These are phyloP conservation scores for Aspergillus vadensis DNA, from an alignment of 2,329 filamentous ascomycete species.

Conservation along the genomic window DNA sequence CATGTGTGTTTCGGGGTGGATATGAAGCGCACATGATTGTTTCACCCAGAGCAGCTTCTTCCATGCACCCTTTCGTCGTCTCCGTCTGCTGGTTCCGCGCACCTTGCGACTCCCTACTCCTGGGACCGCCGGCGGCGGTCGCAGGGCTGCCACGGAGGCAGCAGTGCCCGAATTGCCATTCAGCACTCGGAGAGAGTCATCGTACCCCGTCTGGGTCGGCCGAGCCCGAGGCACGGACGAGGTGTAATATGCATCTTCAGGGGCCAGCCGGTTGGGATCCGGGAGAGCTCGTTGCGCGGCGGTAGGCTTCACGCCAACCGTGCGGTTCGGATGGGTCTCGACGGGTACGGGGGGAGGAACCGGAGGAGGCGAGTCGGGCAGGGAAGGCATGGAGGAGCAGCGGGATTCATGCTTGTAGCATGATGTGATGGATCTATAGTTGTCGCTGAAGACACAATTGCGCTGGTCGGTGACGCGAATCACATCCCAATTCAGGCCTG, in stretches of 20 bases:
- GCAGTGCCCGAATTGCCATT: conserved; percentile 47
- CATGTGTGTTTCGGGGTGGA: not conserved
- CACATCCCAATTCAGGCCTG: not conserved
- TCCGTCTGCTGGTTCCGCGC: conserved; percentile 64
- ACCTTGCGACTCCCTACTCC: conserved; percentile 41
- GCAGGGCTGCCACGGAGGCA: conserved; percentile 44
- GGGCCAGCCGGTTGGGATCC: conserved; percentile 71
- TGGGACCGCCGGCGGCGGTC: conserved; percentile 43
- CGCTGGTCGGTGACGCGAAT: conserved; percentile 5
- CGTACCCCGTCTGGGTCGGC: conserved; percentile 42
- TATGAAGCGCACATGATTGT: conserved; percentile 71
- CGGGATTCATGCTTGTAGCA: conserved; percentile 32
- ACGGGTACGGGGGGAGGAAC: conserved; percentile 49
- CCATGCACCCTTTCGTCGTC: conserved; percentile 74
- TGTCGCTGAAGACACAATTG: not conserved
- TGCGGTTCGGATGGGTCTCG: conserved; percentile 49
- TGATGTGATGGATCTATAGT: conserved; percentile 13
- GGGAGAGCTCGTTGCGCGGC: conserved; percentile 45
- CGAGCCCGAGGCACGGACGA: conserved; percentile 61
- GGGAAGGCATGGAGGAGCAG: conserved; percentile 36
- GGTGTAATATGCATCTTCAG: conserved; percentile 77
- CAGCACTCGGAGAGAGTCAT: conserved; percentile 35
- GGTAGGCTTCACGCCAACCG: conserved; percentile 38
- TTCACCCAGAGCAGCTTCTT: conserved; percentile 98
- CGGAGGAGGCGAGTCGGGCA: conserved; percentile 37